Base-by-base conservation (phyloP, 495 filamentous ascomycete genomes). In the Sphaerosporella brunnea region DNA sequence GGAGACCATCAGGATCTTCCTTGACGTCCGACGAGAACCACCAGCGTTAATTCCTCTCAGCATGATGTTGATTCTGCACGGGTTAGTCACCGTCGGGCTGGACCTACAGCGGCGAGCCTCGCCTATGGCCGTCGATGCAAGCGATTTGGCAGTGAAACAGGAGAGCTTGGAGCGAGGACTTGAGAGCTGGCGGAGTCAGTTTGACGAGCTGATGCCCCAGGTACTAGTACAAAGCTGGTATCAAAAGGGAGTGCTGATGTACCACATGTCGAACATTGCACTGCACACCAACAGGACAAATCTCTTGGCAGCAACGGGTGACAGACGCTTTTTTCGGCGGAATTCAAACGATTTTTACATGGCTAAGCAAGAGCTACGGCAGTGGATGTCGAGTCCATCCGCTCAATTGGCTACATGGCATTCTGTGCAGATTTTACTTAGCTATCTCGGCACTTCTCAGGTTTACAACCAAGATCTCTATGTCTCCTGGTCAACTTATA, bases 371-470 rank as follows among this genome's bases (percentile, higher is more conserved):
- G 58, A 61, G 28, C 45, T 61, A 36, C 53, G 51, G 24, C 47
- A 52, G 36, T 61, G 58, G 58, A 53, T 50, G 8, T 38, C 32
- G n/a, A 51, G 41, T 16, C 26, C 45, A 25, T 37, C 50, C 35
- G 57, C 53, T 19, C 58, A 54, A 30, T 47, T 61, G 37, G 57
- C 57, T 19, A 57, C 58, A 43, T 61, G 58, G 58, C 58, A 61
- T 39, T 53, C 58, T 3, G 50, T 60, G 11, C 57, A 54, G 40
- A 60, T 60, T 21, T 34, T 61, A 30, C 46, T 56, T 38, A 50
- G 53, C 30, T 50, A 51, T 24, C 35, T 61, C 34, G 37, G 46
- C 5, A 41, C 47, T 34, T 42, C 57, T 18, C 57, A 60, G 30
- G 16, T 30, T 4, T 46, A 46, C 25, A 5, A 35, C 3, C 43